Percentiles rank a stretch among this genome's conserved stretches.
Conservation (phyloP, 139 green algal genomes). For the Closterium sp. region DNA sequence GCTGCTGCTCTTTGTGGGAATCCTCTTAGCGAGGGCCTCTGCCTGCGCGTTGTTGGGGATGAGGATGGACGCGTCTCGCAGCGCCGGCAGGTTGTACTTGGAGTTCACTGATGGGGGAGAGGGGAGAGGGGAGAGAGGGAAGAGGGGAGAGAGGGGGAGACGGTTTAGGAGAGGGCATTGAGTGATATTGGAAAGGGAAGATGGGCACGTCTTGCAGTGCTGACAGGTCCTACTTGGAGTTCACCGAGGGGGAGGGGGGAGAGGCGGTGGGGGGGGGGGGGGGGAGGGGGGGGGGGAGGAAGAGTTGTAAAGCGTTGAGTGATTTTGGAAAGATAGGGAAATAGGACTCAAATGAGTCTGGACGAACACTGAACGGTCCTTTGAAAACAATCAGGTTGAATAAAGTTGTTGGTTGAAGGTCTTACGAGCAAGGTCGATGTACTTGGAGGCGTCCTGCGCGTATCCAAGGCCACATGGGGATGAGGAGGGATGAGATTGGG, state of each 20-base stretch:
- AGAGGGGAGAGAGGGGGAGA: too few relatives aligned
- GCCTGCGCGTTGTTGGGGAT: not conserved
- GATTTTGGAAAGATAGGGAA: not conserved
- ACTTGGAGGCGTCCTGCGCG: not conserved
- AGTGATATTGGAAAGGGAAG: too few relatives aligned
- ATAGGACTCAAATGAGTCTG: not conserved
- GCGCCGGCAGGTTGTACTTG: not conserved
- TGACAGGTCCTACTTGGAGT: too few relatives aligned
- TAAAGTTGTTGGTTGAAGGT: not conserved
- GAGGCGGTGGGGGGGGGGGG: too few relatives aligned
- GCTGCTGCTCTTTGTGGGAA: not conserved
- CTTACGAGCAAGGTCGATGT: not conserved
- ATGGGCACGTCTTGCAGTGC: too few relatives aligned
- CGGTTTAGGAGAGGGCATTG: not conserved
- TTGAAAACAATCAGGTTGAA: too few relatives aligned
- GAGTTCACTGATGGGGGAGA: not conserved
- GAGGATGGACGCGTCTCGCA: not conserved
- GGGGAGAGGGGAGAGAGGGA: not conserved
- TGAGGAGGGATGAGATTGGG: too few relatives aligned
- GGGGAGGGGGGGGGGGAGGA: not conserved
- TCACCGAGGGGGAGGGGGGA: too few relatives aligned
- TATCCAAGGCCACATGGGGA: too few relatives aligned
- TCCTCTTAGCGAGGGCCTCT: not conserved
- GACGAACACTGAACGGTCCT: not conserved
- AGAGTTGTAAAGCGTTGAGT: not conserved